Evolutionary conservation across 2,329 filamentous ascomycete genomes (phyloP).

Genomic region (Ophiostoma australiae): DNA sequence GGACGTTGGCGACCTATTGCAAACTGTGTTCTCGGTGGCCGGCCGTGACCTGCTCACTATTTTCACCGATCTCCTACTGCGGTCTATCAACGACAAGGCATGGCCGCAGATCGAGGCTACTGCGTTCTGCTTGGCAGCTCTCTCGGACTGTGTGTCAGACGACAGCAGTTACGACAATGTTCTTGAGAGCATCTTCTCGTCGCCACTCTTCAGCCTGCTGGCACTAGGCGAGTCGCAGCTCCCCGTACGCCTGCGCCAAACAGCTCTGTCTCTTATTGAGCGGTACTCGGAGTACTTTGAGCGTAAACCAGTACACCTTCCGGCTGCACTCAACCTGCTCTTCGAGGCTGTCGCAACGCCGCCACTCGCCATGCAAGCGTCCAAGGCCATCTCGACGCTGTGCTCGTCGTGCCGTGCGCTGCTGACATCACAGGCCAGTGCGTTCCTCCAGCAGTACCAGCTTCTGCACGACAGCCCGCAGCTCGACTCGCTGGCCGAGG

Average conservation of each 20-base stretch:
- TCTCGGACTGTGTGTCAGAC: conserved; percentile 62
- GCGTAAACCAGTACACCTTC: conserved; percentile 60
- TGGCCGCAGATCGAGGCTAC: conserved; percentile 60
- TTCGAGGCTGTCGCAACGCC: conserved; percentile 64
- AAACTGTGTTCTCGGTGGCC: conserved; percentile 62
- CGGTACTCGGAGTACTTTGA: conserved; percentile 74
- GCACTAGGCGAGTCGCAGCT: conserved; percentile 48
- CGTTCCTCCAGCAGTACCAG: conserved; percentile 68
- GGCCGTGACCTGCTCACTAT: conserved; percentile 52
- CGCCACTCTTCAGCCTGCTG: conserved; percentile 53
- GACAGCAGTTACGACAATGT: conserved; percentile 53
- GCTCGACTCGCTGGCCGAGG: conserved; percentile 64
- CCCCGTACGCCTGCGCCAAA: conserved; percentile 60
- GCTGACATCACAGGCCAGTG: conserved; percentile 60
- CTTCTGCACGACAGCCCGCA: conserved; percentile 55
- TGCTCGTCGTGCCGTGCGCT: conserved; percentile 70
- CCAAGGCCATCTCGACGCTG: conserved; percentile 67
- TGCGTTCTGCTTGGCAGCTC: conserved; percentile 58
- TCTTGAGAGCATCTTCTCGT: conserved; percentile 58
- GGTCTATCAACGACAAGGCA: conserved; percentile 44
- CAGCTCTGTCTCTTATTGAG: conserved; percentile 65
- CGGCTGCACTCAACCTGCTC: conserved; percentile 66
- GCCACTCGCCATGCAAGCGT: conserved; percentile 49
- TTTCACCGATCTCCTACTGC: conserved; percentile 53
- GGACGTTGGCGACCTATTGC: conserved; percentile 73